Base-by-base conservation (phyloP, 2,329 filamentous ascomycete genomes). In the Alternaria triticimaculans region DNA sequence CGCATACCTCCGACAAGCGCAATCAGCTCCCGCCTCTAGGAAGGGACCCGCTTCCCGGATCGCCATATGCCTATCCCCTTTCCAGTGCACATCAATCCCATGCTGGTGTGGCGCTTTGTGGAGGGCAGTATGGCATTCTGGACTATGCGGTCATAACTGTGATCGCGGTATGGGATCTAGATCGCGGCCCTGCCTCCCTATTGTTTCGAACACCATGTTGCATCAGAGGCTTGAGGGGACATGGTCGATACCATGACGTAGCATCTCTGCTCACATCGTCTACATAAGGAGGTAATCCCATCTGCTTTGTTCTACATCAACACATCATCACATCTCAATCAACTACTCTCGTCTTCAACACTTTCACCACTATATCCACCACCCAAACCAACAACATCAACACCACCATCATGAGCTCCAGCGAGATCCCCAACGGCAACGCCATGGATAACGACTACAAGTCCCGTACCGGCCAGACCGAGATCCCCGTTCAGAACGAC, bases 401-500 rank as follows among this genome's bases (percentile, higher is more conserved):
- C 12, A 55, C n/a, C 33, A 53, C 37, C 67, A 73, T 45, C 8
- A 80, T 80, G 78, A 76, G 76, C 55, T 64, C 71, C 62, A 71
- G 72, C 64, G 68, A 74, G 14, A 62, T 76, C 59, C 79, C 82
- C 7, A 44, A 72, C 26, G 80, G 79, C 60, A 72, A 76, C 55
- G 63, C 72, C 44, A 67, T 65, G 33, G 82, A 85, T 69, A 82
- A 85, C 67, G 81, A 82, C 68, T 86, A 86, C 72, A 70, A 70
- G 54, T 80, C 75, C 63, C 84, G 84, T 49, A 80, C 82, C 8
- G 84, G 83, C 14, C 84, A 86, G 68, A 69, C 50, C 8, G 58
- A 67, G 4, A 81, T 86, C 23, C 83, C 81, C 1, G 84, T 86
- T 1, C 80, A 84, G 68, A 80, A 76, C 21, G 84, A 86, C 62